These are phyloP conservation scores for Nakazawaea ambrosiae DNA, from an alignment of 805 yeast genomes.

Conservation along the genomic window DNA sequence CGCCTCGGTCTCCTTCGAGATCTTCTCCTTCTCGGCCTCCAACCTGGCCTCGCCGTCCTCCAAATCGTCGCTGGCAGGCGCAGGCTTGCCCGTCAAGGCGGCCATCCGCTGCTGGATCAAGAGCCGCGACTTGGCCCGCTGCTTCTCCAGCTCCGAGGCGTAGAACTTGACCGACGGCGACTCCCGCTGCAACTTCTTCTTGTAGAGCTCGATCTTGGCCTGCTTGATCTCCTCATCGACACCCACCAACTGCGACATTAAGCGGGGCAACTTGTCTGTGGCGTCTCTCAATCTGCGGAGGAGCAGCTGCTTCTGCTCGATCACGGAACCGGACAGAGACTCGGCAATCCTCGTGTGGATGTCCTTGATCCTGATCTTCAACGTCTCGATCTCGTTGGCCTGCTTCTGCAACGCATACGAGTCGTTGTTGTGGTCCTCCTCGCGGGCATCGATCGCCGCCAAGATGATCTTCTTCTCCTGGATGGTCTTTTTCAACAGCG, in stretches of 20 bases:
- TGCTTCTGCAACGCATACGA: conserved; percentile 28
- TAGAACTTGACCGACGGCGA: conserved; percentile 79
- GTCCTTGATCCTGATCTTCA: conserved; percentile 54
- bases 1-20: conserved; percentile 45
- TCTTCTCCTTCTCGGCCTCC: conserved; percentile 41
- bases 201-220: conserved; percentile 59
- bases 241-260: conserved; percentile 55
- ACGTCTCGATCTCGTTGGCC: conserved; percentile 49
- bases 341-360: conserved; percentile 32
- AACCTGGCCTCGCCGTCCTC: conserved; percentile 50
- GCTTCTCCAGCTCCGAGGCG: conserved; percentile 75
- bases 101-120: conserved; percentile 84
- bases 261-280: conserved; percentile 64
- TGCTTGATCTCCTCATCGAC: conserved; percentile 64
- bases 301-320: conserved; percentile 43
- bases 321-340: conserved; percentile 23
- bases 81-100: conserved; percentile 74
- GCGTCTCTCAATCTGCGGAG: conserved; percentile 51
- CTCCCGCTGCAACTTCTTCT: conserved; percentile 45
- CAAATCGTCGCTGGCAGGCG: conserved; percentile 35
- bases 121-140: conserved; percentile 76
- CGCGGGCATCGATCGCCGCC: conserved; percentile 67
- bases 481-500: conserved; percentile 54
- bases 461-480: conserved; percentile 67
- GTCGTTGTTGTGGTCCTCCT: conserved; percentile 31